These are phyloP conservation scores for Vigna angularis DNA, from an alignment of 306 rosid species.

Conservation along the genomic window DNA sequence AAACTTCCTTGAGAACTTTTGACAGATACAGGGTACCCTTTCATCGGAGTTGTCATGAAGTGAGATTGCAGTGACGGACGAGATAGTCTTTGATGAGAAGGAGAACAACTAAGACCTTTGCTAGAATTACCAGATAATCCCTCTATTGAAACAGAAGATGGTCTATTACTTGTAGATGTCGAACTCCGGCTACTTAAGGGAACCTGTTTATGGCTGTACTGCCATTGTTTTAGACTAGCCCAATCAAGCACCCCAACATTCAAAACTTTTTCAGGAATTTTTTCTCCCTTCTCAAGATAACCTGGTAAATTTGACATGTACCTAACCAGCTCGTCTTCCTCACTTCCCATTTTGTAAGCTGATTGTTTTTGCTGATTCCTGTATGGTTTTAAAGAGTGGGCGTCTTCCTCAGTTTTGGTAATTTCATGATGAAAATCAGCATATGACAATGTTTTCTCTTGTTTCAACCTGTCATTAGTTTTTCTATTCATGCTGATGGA, in stretches of 20 bases:
- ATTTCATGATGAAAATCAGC: conserved; percentile 67
- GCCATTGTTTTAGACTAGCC: conserved; percentile 86
- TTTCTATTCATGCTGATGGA: conserved; percentile 56
- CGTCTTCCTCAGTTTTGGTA: conserved; percentile 49
- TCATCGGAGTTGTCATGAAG: conserved; percentile 48
- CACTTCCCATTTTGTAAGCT: conserved; percentile 48
- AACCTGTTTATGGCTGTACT: conserved; percentile 54
- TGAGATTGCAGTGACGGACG: conserved; percentile 68
- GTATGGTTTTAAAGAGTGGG: conserved; percentile 42
- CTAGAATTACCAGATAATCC: conserved; percentile 62
- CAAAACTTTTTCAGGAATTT: conserved; percentile 67
- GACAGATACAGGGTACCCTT: conserved; percentile 48
- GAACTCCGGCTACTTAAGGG: conserved; percentile 57
- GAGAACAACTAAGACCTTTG: conserved; percentile 59
- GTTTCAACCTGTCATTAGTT: conserved; percentile 49
- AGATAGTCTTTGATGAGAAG: conserved; percentile 53
- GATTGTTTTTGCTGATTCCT: conserved; percentile 53
- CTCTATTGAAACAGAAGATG: conserved; percentile 62
- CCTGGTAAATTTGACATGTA: conserved; percentile 90
- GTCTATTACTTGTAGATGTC: conserved; percentile 59
- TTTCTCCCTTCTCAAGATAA: conserved; percentile 78
- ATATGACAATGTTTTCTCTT: conserved; percentile 60
- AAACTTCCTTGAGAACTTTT: conserved; percentile 47
- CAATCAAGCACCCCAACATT: conserved; percentile 98
- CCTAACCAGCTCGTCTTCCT: conserved; percentile 84